phyloP scores from a whole-genome alignment of 768 basidiomycete species.

The Agaricus blazei region DNA sequence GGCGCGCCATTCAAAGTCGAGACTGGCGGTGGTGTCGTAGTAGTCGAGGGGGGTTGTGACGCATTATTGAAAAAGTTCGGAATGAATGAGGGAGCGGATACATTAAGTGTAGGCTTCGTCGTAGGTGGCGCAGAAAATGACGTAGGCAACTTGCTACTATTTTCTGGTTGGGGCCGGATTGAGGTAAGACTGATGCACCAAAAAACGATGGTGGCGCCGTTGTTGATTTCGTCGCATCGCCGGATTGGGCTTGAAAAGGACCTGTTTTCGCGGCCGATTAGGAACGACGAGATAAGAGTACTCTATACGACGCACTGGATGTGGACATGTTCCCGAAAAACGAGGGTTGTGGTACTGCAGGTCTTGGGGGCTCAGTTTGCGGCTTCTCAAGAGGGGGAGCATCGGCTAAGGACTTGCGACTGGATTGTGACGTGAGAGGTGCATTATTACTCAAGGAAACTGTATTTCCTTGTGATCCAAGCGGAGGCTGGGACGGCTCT shows the following conservation, averaged over 20 bases:
- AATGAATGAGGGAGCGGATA: constrained; percentile 20
- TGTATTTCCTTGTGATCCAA: not conserved
- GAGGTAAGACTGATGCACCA: not conserved
- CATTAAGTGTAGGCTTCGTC: constrained; percentile 16
- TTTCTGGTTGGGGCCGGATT: not conserved
- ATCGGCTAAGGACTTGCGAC: not conserved
- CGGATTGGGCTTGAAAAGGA: not conserved
- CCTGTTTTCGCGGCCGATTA: not conserved
- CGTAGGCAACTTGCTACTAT: not conserved
- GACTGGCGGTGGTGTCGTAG: constrained; percentile 2
- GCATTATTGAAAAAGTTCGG: constrained; percentile 9
- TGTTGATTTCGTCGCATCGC: not conserved
- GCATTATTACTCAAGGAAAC: not conserved
- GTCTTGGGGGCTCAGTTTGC: not conserved
- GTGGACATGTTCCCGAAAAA: not conserved
- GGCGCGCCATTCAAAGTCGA: not conserved
- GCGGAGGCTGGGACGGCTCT: constrained; percentile 4
- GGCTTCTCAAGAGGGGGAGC: not conserved
- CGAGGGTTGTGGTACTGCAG: not conserved
- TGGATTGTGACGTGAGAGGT: not conserved
- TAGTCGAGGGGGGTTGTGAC: not conserved
- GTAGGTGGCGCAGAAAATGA: constrained; percentile 6
- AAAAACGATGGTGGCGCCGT: not conserved
- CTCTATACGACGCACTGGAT: not conserved
- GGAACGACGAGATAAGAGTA: not conserved